These are phyloP conservation scores for Solanum chiquidenum DNA, from an alignment of 257 asterid species.

Conservation along the genomic window DNA sequence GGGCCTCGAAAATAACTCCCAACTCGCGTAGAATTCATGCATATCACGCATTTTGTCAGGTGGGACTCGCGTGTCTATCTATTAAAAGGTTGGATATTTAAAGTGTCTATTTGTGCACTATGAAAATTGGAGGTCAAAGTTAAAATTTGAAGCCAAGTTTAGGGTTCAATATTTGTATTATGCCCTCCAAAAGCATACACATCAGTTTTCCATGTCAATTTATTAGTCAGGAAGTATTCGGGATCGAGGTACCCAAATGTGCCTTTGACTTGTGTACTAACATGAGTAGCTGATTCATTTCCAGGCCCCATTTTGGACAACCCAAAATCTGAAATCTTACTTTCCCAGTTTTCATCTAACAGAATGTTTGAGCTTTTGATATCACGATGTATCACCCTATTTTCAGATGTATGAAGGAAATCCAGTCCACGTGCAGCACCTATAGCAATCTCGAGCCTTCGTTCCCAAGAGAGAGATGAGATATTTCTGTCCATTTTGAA, in stretches of 20 bases:
- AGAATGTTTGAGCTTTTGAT: slow-evolving; percentile 67
- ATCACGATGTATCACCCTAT: slow-evolving; percentile 60
- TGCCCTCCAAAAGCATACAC: slow-evolving; percentile 36
- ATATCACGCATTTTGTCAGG: too few species aligned
- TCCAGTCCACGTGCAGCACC: slow-evolving; percentile 68
- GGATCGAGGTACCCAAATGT: slow-evolving; percentile 69
- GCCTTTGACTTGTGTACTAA: slow-evolving; percentile 49
- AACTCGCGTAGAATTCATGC: too few species aligned
- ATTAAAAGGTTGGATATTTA: too few species aligned
- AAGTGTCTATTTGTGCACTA: too few species aligned
- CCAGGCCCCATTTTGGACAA: slow-evolving; percentile 60
- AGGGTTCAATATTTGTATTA: too few species aligned
- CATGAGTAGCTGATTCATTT: slow-evolving; percentile 44
- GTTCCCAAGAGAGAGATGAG: slow-evolving; percentile 53
- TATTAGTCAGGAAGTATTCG: slow-evolving; percentile 39
- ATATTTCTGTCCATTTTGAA: slow-evolving; percentile 25
- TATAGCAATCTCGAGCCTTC: slow-evolving; percentile 39
- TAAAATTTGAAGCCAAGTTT: too few species aligned
- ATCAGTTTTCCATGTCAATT: slow-evolving; percentile 52
- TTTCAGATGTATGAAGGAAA: slow-evolving; percentile 50
- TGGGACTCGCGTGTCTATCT: too few species aligned
- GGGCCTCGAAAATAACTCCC: too few species aligned
- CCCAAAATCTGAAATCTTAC: slow-evolving; percentile 70
- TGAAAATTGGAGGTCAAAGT: too few species aligned
- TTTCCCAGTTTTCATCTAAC: slow-evolving; percentile 54